These are phyloP conservation scores for Kalmanozyma brasiliensis DNA, from an alignment of 1,284 basidiomycete genomes.

Conservation along the genomic window DNA sequence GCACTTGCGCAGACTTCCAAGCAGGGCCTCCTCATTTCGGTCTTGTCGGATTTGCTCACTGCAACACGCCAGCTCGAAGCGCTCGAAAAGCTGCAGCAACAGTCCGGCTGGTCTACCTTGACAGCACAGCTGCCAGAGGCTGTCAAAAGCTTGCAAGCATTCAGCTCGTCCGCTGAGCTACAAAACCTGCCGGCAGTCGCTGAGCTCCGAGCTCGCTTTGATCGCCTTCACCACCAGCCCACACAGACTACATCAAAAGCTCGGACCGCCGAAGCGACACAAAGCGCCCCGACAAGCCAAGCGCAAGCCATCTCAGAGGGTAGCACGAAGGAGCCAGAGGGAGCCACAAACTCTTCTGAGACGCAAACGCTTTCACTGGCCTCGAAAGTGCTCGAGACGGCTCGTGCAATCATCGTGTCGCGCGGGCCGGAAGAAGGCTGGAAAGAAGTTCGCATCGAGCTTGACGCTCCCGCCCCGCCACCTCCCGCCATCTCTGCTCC, in stretches of 20 bases:
- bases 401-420: slow-evolving; percentile 32
- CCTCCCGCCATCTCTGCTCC: slow-evolving; percentile 6
- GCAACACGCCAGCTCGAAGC: slow-evolving; percentile 23
- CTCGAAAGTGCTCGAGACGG: slow-evolving; percentile 27
- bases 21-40: slow-evolving; percentile 32
- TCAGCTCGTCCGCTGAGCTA: slow-evolving; percentile 10
- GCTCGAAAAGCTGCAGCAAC: slow-evolving; percentile 30
- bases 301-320: not conserved
- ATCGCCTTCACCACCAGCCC: slow-evolving; percentile 14
- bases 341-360: not conserved
- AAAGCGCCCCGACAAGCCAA: not conserved
- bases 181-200: slow-evolving; percentile 23
- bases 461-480: slow-evolving; percentile 26
- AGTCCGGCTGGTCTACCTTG: slow-evolving; percentile 7
- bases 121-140: slow-evolving; percentile 11
- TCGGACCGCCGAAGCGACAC: not conserved
- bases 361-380: slow-evolving; percentile 18
- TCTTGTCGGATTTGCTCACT: slow-evolving; percentile 30
- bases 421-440: slow-evolving; percentile 28
- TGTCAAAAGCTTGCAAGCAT: slow-evolving; percentile 13
- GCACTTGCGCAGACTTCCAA: slow-evolving; percentile 39
- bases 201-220: slow-evolving; percentile 36
- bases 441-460: slow-evolving; percentile 34
- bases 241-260: not conserved
- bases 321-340: not conserved